Evolutionary conservation across 2,329 filamentous ascomycete genomes (phyloP).

Genomic region (Colletotrichum melonis): DNA sequence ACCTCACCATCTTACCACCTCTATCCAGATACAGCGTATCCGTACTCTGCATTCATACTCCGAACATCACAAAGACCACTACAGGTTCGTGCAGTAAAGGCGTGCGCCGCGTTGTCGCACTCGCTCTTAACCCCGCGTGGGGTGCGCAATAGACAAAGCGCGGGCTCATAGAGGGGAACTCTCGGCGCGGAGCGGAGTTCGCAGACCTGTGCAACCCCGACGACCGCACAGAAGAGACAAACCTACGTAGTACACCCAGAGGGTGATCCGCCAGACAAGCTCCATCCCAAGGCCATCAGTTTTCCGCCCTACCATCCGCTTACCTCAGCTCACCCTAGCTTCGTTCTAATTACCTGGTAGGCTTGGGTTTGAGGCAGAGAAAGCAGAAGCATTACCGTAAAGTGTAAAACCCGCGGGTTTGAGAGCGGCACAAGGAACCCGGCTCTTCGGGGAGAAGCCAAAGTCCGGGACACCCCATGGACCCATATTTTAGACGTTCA

Average conservation of each 20-base stretch:
- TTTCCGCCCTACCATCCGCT: neutral
- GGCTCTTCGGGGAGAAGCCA: slow-evolving; percentile 28
- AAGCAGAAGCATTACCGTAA: too few relatives aligned
- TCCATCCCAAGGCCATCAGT: neutral
- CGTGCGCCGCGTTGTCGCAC: neutral
- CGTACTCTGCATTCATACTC: too few relatives aligned
- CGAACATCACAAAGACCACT: too few relatives aligned
- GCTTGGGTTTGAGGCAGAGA: too few relatives aligned
- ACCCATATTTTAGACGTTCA: slow-evolving; percentile 2
- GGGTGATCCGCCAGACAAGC: neutral
- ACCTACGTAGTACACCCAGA: neutral
- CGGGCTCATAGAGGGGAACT: neutral
- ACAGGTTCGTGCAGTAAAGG: neutral
- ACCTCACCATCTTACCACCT: neutral
- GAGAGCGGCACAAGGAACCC: neutral
- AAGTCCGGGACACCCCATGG: slow-evolving; percentile 19
- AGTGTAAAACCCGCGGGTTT: neutral
- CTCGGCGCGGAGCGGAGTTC: slow-evolving; percentile 27
- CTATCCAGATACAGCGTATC: neutral
- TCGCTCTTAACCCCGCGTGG: neutral
- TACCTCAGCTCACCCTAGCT: neutral
- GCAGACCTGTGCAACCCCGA: slow-evolving; percentile 13
- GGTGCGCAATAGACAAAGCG: neutral
- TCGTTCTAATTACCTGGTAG: neutral
- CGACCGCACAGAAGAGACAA: neutral